phyloP scores from a whole-genome alignment of 2,329 filamentous ascomycete genomes.

The Huntiella omanensis region DNA sequence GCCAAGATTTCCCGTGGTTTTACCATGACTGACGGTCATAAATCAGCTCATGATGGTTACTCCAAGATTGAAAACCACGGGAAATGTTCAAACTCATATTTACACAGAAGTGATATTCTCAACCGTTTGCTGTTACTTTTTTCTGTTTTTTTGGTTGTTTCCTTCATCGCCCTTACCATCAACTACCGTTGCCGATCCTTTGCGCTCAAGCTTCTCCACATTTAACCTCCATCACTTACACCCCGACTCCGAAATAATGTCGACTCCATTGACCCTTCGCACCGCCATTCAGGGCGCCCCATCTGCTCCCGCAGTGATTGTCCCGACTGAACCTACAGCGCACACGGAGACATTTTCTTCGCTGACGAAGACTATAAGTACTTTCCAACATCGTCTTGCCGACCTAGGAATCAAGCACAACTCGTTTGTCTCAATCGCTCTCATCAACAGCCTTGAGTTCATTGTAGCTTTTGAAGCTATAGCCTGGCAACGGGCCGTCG shows the following conservation, averaged over 20 bases:
- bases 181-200: too few relatives aligned
- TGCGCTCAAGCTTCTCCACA: too few relatives aligned
- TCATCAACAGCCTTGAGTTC: constrained; percentile 74
- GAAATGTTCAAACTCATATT: too few relatives aligned
- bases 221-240: too few relatives aligned
- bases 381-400: constrained; percentile 64
- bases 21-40: too few relatives aligned
- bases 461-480: constrained; percentile 73
- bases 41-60: too few relatives aligned
- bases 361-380: constrained; percentile 43
- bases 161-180: too few relatives aligned
- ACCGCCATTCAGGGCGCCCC: constrained; percentile 28
- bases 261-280: constrained; percentile 25
- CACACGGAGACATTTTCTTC: constrained; percentile 52
- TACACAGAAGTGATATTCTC: too few relatives aligned
- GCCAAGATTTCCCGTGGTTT: too few relatives aligned
- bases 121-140: too few relatives aligned
- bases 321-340: constrained; percentile 44
- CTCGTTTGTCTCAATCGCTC: constrained; percentile 63
- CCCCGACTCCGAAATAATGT: neutral
- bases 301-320: constrained; percentile 44
- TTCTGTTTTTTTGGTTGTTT: too few relatives aligned
- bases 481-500: constrained; percentile 67
- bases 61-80: too few relatives aligned
- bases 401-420: constrained; percentile 49